A percentile compares a stretch with the other conserved stretches of the same genome.
Conservation (phyloP, 2,329 filamentous ascomycete species). For the Ophiosphaerella herpotricha region DNA sequence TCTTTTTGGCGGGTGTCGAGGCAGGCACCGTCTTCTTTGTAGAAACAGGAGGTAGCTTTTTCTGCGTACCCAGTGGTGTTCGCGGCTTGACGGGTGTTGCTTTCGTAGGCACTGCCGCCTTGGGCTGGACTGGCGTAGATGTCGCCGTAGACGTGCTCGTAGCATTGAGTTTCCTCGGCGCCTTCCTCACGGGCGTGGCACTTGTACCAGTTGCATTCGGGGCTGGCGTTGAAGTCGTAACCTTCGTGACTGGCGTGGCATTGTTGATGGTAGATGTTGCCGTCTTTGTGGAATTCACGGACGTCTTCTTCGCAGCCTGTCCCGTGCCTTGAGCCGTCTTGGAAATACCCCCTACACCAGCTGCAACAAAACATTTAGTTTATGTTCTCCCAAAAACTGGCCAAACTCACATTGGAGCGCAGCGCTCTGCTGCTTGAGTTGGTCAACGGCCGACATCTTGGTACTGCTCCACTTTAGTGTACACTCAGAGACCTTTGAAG, state of each 20-base stretch:
- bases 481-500: too few species aligned
- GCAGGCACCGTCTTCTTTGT: constrained; percentile 32
- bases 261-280: constrained; percentile 18
- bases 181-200: constrained; percentile 31
- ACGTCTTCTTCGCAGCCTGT: constrained; percentile 31
- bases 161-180: constrained; percentile 20
- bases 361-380: constrained; percentile 18
- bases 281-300: constrained; percentile 22
- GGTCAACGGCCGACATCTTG: constrained; percentile 42
- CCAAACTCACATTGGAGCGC: constrained; percentile 45
- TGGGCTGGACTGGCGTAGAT: constrained; percentile 4
- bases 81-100: constrained; percentile 15
- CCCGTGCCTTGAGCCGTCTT: constrained; percentile 32
- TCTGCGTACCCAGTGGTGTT: constrained; percentile 29
- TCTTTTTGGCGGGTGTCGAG: constrained; percentile 19
- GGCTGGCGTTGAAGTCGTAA: constrained; percentile 12
- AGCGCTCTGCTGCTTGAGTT: constrained; percentile 50
- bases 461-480: background rate
- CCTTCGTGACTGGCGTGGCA: constrained; percentile 27
- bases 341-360: constrained; percentile 33
- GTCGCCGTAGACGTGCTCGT: constrained; percentile 8
- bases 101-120: constrained; percentile 15
- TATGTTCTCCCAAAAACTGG: background rate
- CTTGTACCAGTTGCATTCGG: constrained; percentile 12
- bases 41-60: constrained; percentile 19